Percentiles rank a stretch among this genome's conserved stretches.
Evolutionary conservation across 805 yeast species (phyloP).

Genomic region (Wickerhamomyces kurtzmanii): DNA sequence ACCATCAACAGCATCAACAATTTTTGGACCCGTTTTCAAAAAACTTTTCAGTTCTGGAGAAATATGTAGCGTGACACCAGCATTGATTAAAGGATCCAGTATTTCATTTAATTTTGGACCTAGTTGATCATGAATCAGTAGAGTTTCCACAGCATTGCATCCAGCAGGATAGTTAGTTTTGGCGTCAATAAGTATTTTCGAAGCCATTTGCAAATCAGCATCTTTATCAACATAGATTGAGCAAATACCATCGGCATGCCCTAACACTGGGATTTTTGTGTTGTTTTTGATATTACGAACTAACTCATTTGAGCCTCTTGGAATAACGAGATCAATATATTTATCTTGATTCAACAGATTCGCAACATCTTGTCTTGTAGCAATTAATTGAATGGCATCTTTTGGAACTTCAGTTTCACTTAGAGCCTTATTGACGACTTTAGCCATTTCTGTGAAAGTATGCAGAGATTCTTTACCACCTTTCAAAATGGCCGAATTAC

Average conservation of each 20-base stretch:
- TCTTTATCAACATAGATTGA: slow-evolving; percentile 73
- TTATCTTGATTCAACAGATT: slow-evolving; percentile 77
- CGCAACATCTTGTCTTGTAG: slow-evolving; percentile 84
- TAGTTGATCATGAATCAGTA: slow-evolving; percentile 47
- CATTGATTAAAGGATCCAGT: slow-evolving; percentile 37
- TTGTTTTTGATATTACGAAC: slow-evolving; percentile 78
- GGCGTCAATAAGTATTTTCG: slow-evolving; percentile 68
- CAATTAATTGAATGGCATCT: slow-evolving; percentile 77
- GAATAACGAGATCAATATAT: slow-evolving; percentile 90
- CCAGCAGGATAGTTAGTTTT: slow-evolving; percentile 98
- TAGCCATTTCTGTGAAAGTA: slow-evolving; percentile 78
- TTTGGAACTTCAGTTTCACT: slow-evolving; percentile 61
- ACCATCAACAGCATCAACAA: slow-evolving; percentile 42
- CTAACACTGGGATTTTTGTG: slow-evolving; percentile 94
- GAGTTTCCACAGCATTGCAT: slow-evolving; percentile 93
- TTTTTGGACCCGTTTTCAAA: slow-evolving; percentile 16
- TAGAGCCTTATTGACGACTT: slow-evolving; percentile 54
- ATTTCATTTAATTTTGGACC: slow-evolving; percentile 25
- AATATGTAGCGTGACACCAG: slow-evolving; percentile 68
- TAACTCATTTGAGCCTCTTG: slow-evolving; percentile 93
- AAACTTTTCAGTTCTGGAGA: slow-evolving; percentile 34
- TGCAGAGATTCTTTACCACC: slow-evolving; percentile 93
- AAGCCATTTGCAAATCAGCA: slow-evolving; percentile 73
- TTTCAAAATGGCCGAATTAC: slow-evolving; percentile 92
- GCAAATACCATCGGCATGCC: slow-evolving; percentile 98